Evolutionary conservation across 345 rosid species (phyloP).

Genomic region (Angophora floribunda): DNA sequence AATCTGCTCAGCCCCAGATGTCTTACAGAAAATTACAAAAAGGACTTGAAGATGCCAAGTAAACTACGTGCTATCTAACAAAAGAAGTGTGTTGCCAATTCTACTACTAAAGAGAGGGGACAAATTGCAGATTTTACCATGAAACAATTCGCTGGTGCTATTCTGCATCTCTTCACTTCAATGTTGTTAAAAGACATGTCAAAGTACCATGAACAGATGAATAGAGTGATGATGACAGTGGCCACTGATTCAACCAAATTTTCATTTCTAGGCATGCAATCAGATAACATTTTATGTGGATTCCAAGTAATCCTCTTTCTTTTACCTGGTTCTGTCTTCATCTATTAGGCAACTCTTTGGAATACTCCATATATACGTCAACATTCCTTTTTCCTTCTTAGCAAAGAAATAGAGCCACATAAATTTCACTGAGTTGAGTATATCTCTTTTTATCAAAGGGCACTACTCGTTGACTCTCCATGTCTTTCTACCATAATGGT

Average conservation of each 20-base stretch:
- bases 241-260: background rate
- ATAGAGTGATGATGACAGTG: background rate
- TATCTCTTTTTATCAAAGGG: background rate
- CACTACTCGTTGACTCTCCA: background rate
- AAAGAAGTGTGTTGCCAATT: background rate
- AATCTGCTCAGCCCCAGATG: background rate
- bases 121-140: background rate
- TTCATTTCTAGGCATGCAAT: background rate
- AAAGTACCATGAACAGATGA: background rate
- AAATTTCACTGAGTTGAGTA: background rate
- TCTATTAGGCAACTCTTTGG: background rate
- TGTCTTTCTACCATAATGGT: background rate
- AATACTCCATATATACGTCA: background rate
- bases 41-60: background rate
- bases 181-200: background rate
- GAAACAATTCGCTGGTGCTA: background rate
- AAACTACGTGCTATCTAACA: background rate
- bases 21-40: background rate
- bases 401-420: background rate
- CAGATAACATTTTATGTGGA: background rate
- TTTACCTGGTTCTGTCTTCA: background rate
- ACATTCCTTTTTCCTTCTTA: background rate
- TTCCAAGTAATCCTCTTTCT: background rate
- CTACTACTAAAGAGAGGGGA: background rate
- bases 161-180: background rate